Conservation (phyloP, 2,329 filamentous ascomycete species). For the Thyridium curvatum region DNA sequence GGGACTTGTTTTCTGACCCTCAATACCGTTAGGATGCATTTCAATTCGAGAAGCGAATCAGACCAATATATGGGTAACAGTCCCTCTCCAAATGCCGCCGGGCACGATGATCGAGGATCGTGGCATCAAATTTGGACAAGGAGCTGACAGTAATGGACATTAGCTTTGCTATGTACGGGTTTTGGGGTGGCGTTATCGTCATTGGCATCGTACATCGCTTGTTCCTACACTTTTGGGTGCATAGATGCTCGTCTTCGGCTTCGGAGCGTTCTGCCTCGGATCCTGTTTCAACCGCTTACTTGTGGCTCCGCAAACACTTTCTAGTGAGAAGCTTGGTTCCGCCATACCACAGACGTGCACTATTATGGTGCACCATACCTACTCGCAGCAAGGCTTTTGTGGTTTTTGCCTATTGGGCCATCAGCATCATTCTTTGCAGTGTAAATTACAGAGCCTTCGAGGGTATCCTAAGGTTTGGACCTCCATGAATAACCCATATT, state of each 20-base stretch:
- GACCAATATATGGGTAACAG: constrained; percentile 6
- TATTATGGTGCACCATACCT: constrained; percentile 14
- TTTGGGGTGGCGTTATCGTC: constrained; percentile 8
- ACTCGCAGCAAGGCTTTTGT: constrained; percentile 11
- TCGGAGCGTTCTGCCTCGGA: constrained; percentile 5
- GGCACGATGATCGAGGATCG: neutral
- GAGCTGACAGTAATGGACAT: neutral
- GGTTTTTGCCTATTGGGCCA: constrained; percentile 8
- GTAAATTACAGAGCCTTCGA: constrained; percentile 10
- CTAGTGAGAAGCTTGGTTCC: constrained; percentile 7
- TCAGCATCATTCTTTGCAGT: constrained; percentile 5
- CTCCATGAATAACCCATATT: no score
- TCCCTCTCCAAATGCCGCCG: no score
- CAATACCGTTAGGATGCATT: neutral
- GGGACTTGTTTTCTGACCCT: neutral
- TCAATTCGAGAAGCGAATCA: neutral
- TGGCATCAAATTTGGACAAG: neutral
- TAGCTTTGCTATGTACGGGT: constrained; percentile 8
- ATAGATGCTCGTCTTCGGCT: constrained; percentile 4
- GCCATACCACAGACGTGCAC: constrained; percentile 6
- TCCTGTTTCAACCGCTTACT: constrained; percentile 5
- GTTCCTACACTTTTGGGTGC: constrained; percentile 2
- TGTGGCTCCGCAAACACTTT: constrained; percentile 8
- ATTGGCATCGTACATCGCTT: constrained; percentile 8
- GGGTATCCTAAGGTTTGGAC: constrained; percentile 11